Base-by-base conservation (phyloP, 805 yeast genomes). In the Nakazawaea wickerhamii region DNA sequence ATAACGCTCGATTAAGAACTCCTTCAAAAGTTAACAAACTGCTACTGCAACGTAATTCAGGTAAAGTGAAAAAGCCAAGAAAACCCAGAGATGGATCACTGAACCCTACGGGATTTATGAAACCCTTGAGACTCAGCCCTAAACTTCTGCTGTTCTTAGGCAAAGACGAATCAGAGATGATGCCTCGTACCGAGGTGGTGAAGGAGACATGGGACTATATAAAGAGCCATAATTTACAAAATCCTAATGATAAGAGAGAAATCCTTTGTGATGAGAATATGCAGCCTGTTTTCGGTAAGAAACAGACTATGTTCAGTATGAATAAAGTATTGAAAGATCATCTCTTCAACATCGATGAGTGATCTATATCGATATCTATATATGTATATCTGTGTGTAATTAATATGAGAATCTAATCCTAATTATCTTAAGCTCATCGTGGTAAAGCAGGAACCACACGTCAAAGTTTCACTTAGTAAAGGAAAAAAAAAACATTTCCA, bases 201-300 rank as follows among this genome's bases (percentile, higher is more conserved):
- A 82, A 82, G 48, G 60, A 60, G 36, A 57, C 84, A 4, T 85
- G 95, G 95, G 72, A 67, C 11, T 77, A 87, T 58, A 83, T 87
- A 44, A 81, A 79, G 51, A 73, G 58, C 9, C 55, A 82, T 46
- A 58, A 73, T 22, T 59, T 86, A 23, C 95, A 85, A 55, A 77
- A 83, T 48, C 84, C 89, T 1, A 52, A 64, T 1, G 85, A 86
- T 58, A 70, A 72, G 48, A 66, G 91, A 41, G 78, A 77, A 44
- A 79, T 86, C 5, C 14, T 75, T 3, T 81, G 87, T 53, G 88
- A 82, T 51, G 83, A 70, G 0, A 68, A 61, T 44, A 58, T 84
- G 63, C 61, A 60, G 41, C 70, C 68, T 2, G 53, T 85, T 1
- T 84, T 84, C 59, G 88, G 87, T 21, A 71, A 72, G 43, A 70